These are phyloP conservation scores for Neltuma alba DNA, from an alignment of 306 rosid species.

Conservation along the genomic window DNA sequence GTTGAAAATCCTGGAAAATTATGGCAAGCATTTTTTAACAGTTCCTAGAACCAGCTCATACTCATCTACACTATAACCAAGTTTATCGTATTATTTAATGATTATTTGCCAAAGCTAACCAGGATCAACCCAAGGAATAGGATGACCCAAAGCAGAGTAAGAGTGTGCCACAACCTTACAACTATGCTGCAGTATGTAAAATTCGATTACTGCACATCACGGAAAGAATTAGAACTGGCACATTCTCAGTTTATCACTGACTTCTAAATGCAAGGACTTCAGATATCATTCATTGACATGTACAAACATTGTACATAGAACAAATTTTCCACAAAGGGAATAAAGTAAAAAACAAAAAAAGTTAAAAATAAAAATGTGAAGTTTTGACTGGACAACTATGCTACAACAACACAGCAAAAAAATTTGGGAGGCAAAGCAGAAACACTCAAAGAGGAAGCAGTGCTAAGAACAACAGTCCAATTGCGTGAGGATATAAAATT, in stretches of 20 bases:
- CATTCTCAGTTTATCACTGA: constrained; percentile 30
- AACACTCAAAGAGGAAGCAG: neutral
- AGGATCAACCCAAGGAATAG: neutral
- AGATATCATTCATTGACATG: neutral
- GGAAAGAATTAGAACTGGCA: neutral
- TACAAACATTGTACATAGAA: neutral
- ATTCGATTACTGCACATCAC: neutral
- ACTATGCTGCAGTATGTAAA: neutral
- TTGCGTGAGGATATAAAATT: neutral
- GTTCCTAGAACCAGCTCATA: neutral
- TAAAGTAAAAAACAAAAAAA: neutral
- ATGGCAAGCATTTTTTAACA: neutral
- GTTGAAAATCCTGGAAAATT: neutral
- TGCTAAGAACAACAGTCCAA: neutral
- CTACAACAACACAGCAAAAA: neutral
- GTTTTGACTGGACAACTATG: neutral
- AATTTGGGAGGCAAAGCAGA: neutral
- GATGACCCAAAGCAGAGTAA: neutral
- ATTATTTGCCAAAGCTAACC: neutral
- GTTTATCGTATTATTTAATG: neutral
- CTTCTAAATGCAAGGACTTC: neutral
- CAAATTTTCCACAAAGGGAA: neutral
- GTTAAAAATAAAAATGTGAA: neutral
- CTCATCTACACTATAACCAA: neutral
- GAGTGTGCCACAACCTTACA: neutral